Evolutionary conservation across 805 yeast genomes (phyloP), one percentile per base, ranked within the genome.

Genomic region (Allodekkera sacchari): DNA sequence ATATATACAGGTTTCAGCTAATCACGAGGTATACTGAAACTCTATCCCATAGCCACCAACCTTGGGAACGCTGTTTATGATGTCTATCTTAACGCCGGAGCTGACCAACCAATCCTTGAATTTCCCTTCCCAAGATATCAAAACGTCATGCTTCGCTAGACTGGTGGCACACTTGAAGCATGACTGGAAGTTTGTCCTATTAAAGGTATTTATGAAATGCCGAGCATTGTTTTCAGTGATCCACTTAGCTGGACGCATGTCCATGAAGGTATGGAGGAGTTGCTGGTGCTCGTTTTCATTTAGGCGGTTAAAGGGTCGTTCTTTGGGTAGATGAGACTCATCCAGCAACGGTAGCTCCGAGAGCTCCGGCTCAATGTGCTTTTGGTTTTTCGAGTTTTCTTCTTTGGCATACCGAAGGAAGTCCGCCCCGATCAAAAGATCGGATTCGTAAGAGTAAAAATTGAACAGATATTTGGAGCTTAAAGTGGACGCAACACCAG

Each of bases 391-490:
- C n/a, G n/a, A n/a, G 12, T 2, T 10, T 15, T 18, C 13, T 8
- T n/a, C 7, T 16, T 26, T 5, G 10, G 15, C 14, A 16, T 7
- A 11, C 36, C 74, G 72, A 79, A 89, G 84, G 15, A 88, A 53
- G 45, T 88, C 96, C 45, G 83, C 76, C 3, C 98, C 98, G 18
- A 92, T 55, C 0, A 89, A 75, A 30, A 92, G 59, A 50, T 89
- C 83, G 32, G 95, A 82, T 42, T 83, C 82, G 47, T 89, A 88
- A 0, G 97, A 89, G 50, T 83, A 89, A 32, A 85, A 59, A 50
- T 92, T 92, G 55, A 92, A 89, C 48, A 84, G 95, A 48, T 85
- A 88, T 36, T 80, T 71, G 5, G 95, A 82, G 28, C 87, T 74
- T 33, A 89, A 77, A 0, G 94, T 79, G 1, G 89, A 74, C 19